Conservation (phyloP, 1,284 basidiomycete genomes). For the Rhodofomes roseus region DNA sequence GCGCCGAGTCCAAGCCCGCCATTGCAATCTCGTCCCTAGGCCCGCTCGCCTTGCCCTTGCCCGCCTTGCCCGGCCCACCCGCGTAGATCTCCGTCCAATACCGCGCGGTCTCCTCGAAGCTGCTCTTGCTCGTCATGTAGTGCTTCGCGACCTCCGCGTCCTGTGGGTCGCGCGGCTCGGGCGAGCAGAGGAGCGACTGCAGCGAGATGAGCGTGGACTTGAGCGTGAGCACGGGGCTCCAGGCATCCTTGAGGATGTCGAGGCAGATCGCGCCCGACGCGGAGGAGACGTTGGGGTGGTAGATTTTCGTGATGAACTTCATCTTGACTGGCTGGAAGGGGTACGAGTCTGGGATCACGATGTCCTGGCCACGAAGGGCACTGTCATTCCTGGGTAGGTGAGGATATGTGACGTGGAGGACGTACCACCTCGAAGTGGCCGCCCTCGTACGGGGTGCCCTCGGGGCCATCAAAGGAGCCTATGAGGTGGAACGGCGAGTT, state of each 20-base stretch:
- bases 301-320: slow-evolving; percentile 96
- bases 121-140: slow-evolving; percentile 82
- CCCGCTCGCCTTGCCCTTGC: slow-evolving; percentile 17
- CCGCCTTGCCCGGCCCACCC: slow-evolving; percentile 54
- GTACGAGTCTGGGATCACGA: slow-evolving; percentile 91
- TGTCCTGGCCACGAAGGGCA: slow-evolving; percentile 59
- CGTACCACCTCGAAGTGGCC: slow-evolving; percentile 91
- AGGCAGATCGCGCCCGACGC: slow-evolving; percentile 92
- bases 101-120: slow-evolving; percentile 90
- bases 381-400: background rate
- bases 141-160: slow-evolving; percentile 98
- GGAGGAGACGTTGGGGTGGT: slow-evolving; percentile 96
- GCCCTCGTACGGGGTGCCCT: slow-evolving; percentile 92
- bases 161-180: slow-evolving; percentile 96
- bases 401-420: slow-evolving; percentile 14
- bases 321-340: slow-evolving; percentile 98
- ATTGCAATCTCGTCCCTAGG: slow-evolving; percentile 63
- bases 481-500: slow-evolving; percentile 85
- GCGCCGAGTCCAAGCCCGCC: slow-evolving; percentile 67
- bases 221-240: slow-evolving; percentile 92
- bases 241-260: slow-evolving; percentile 86
- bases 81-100: slow-evolving; percentile 95
- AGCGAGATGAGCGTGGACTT: slow-evolving; percentile 97
- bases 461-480: slow-evolving; percentile 89
- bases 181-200: slow-evolving; percentile 93